Percentiles rank a stretch among this genome's conserved stretches.
These are phyloP conservation scores for Mollisia scopiformis DNA, from an alignment of 2,329 filamentous ascomycete genomes.

Conservation along the genomic window DNA sequence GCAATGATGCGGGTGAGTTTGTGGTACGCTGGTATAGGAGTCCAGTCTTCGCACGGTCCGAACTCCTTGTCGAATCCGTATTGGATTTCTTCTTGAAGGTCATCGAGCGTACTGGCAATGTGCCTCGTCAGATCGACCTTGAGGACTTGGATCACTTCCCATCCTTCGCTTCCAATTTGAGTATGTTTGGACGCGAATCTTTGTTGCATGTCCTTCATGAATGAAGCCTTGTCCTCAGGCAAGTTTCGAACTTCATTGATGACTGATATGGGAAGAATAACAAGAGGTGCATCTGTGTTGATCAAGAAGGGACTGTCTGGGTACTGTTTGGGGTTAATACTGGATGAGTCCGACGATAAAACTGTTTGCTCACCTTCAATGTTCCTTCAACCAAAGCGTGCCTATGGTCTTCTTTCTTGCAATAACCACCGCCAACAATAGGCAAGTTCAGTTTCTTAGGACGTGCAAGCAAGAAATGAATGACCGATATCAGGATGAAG, in stretches of 20 bases:
- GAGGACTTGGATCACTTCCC: conserved; percentile 18
- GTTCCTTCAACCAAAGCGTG: conserved; percentile 13
- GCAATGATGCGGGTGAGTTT: conserved; percentile 43
- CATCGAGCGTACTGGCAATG: conserved; percentile 20
- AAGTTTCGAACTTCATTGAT: conserved; percentile 29
- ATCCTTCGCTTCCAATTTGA: conserved; percentile 21
- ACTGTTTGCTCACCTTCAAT: conserved; percentile 3
- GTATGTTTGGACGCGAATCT: conserved; percentile 26
- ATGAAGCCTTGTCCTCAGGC: conserved; percentile 28
- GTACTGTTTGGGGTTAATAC: conserved; percentile 16
- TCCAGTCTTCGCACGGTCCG: conserved; percentile 39
- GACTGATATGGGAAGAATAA: conserved; percentile 28
- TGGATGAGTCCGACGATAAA: neutral
- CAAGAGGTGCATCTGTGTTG: conserved; percentile 16
- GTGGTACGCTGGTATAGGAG: conserved; percentile 28
- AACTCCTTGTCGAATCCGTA: conserved; percentile 28
- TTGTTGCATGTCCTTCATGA: conserved; percentile 20
- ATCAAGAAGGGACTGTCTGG: conserved; percentile 25
- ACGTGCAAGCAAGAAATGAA: conserved; percentile 8
- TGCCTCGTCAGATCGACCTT: conserved; percentile 30
- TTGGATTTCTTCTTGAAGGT: conserved; percentile 30
- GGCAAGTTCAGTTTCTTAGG: conserved; percentile 14
- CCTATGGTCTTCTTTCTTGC: conserved; percentile 5
- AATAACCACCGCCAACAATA: neutral
- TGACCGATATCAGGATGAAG: conserved; percentile 2